Base-by-base conservation (phyloP, 352 stramenopile genomes). In the Phytopythium sindhum region DNA sequence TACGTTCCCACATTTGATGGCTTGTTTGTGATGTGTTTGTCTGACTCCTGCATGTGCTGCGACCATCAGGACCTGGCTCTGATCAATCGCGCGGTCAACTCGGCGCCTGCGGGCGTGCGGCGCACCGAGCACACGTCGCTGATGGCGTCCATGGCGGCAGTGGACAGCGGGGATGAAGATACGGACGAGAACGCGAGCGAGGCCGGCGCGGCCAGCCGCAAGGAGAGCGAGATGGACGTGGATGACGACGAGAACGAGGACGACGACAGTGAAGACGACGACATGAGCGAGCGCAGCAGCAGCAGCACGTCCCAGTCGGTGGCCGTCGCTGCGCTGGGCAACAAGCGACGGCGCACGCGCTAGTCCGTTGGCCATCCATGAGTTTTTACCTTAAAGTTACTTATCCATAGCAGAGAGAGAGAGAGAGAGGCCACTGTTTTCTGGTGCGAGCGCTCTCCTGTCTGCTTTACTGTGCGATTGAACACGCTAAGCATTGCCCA, bases 51-150 rank as follows among this genome's bases (percentile, higher is more conserved):
- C 51, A 17, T 29, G 44, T 50, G 23, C 57, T 42, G 56, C n/a
- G 58, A 26, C 15, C 54, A 66, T 31, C 57, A 91, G 82, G 81
- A 91, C 57, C 55, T 91, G 39, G 83, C 81, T 9, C 70, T 91
- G 63, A 91, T 91, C 63, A 91, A 91, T 21, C 80, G 83, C 17
- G 83, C 83, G 21, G 81, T 91, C n/a, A 91, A 91, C 42, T 69
- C 73, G 21, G 64, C 54, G 51, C 69, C 70, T 29, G 57, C 57
- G 26, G 23, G 50, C 57, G 47, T 48, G 62, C 69, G 28, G 28
- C 66, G 47, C 28, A 58, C 4, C 29, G 63, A 50, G 54, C 41
- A 10, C 66, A 57, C 65, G 62, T 58, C 14, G 12, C 57, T 64
- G 9, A 62, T 72, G 12, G 41, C 72, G n/a, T 64, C 74, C 29